Evolutionary conservation across 2,329 filamentous ascomycete genomes (phyloP), one percentile per base, ranked within the genome.

Genomic region (Nannizziopsis arthrosporioides): DNA sequence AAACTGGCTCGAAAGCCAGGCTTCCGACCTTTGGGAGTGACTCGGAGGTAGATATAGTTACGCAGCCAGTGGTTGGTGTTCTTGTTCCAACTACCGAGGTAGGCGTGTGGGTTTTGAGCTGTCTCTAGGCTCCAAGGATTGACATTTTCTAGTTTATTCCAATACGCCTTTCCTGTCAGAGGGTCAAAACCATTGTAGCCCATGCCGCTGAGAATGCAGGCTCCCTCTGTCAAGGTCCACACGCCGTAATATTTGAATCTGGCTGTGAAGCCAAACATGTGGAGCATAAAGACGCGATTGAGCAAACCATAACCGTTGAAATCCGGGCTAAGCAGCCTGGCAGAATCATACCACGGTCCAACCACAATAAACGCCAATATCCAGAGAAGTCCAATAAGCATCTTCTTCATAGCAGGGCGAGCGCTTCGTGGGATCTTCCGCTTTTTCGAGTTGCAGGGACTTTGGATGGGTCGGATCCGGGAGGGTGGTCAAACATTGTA

Each of bases 21-120:
- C 66, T 96, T 98, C 73, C 88, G 92, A 47, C 92, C 92, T 57
- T 85, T 84, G 0, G 92, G 92, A 0, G 92, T 98, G 2, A 98
- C 92, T 18, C 92, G 82, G 42, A 98, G 75, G 62, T 96, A 98
- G 57, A 98, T 76, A 62, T 95, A 98, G 66, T 96, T 94, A 41
- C 89, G 80, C 52, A 98, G 72, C 92, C 92, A 98, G 59, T 86
- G 80, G 65, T 95, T 98, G 10, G 92, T 98, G 67, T 96, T 96
- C 71, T 95, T 94, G 66, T 98, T 98, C 92, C 92, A 98, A 59
- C 80, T 84, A 42, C 82, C 90, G 2, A 98, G 75, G 59, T 92
- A 96, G 1, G 80, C 88, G 47, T 90, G 81, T n/a, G 85, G 85
- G 63, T 96, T 98, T 67, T 95, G 89, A 1, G 90, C 92, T 0